Conservation (phyloP, 306 rosid genomes). For the Citrullus amarus region DNA sequence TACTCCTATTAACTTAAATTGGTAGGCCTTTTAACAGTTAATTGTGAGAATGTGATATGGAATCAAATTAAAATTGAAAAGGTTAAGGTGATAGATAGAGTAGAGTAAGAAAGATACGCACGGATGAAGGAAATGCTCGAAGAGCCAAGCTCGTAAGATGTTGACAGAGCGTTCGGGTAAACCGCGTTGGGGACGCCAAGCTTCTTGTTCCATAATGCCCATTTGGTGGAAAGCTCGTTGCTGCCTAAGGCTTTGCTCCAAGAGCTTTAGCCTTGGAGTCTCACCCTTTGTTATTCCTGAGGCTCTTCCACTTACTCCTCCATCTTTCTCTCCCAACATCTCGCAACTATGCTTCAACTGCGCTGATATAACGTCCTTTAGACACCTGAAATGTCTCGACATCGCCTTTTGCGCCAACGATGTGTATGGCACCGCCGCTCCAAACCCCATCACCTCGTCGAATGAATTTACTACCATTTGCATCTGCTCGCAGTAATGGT, state of each 20-base stretch:
- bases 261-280: slow-evolving; percentile 73
- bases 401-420: slow-evolving; percentile 82
- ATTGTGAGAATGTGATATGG: too few relatives aligned
- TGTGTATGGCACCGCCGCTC: slow-evolving; percentile 85
- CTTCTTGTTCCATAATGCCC: slow-evolving; percentile 94
- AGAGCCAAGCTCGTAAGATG: slow-evolving; percentile 95
- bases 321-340: slow-evolving; percentile 80
- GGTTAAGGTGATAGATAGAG: neutral
- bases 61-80: neutral
- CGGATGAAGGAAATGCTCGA: slow-evolving; percentile 99
- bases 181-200: slow-evolving; percentile 98
- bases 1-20: too few relatives aligned
- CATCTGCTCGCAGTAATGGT: slow-evolving; percentile 94
- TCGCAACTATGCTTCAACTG: slow-evolving; percentile 65
- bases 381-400: slow-evolving; percentile 88
- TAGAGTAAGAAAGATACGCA: slow-evolving; percentile 23
- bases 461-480: slow-evolving; percentile 90
- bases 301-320: slow-evolving; percentile 23
- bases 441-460: slow-evolving; percentile 75
- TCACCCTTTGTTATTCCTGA: slow-evolving; percentile 86
- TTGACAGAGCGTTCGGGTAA: slow-evolving; percentile 95
- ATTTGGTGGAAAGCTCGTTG: slow-evolving; percentile 89
- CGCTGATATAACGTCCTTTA: slow-evolving; percentile 60
- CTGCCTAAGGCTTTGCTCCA: slow-evolving; percentile 83
- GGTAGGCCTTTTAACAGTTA: too few relatives aligned